phyloP scores from a whole-genome alignment of 306 rosid genomes.

The Fagus sylvatica region DNA sequence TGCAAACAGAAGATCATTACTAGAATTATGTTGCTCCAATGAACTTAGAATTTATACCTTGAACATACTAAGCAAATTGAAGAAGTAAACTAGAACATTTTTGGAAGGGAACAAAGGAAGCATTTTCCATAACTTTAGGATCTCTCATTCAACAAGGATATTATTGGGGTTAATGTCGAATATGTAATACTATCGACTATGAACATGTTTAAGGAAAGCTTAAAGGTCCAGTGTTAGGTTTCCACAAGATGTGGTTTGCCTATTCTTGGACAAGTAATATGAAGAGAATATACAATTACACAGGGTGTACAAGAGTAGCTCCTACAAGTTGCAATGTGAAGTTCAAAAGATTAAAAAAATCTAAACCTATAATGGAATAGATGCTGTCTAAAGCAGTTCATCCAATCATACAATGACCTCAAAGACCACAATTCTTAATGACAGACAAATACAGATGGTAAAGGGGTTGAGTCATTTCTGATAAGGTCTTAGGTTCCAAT shows the following conservation, averaged over 20 bases:
- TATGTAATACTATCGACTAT: background rate
- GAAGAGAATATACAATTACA: background rate
- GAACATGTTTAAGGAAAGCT: background rate
- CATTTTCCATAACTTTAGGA: background rate
- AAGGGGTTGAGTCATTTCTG: background rate
- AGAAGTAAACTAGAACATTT: background rate
- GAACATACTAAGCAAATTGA: background rate
- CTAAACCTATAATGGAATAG: background rate
- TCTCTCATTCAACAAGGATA: background rate
- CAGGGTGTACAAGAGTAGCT: background rate
- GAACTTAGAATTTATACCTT: background rate
- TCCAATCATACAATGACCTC: background rate
- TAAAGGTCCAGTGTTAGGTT: background rate
- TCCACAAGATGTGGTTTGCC: background rate
- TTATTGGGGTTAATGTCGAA: background rate
- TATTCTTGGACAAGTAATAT: background rate
- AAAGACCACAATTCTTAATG: background rate
- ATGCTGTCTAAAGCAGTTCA: background rate
- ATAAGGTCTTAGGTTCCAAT: background rate
- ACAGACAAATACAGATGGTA: background rate
- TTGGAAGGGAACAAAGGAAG: background rate
- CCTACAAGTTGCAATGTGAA: background rate
- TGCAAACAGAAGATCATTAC: background rate
- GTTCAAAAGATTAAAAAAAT: conserved; percentile 7
- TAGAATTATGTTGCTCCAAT: background rate